Conservation (phyloP, 2,329 filamentous ascomycete species). For the Talaromyces sp. region DNA sequence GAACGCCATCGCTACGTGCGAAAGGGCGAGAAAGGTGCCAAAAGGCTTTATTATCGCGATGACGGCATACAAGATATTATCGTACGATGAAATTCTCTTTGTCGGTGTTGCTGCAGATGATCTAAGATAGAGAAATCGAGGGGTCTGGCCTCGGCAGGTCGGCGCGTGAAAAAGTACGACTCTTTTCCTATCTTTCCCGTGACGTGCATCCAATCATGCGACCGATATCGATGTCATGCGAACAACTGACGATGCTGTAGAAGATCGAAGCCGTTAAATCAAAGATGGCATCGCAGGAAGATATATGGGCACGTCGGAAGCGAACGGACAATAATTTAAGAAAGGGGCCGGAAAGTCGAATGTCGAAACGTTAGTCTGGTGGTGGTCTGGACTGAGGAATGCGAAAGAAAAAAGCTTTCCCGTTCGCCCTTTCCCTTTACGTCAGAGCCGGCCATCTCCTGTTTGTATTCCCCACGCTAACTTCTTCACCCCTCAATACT, state of each 20-base stretch:
- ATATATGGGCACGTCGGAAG: neutral
- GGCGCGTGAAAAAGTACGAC: conserved; percentile 10
- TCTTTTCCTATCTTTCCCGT: conserved; percentile 16
- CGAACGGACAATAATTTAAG: neutral
- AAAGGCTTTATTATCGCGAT: conserved; percentile 9
- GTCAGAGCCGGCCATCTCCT: conserved; percentile 7
- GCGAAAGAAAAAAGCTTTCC: conserved; percentile 13
- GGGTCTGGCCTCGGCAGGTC: conserved; percentile 4
- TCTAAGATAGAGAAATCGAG: neutral
- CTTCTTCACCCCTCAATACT: neutral
- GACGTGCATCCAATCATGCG: conserved; percentile 8
- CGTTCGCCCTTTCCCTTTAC: conserved; percentile 8
- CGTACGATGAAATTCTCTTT: conserved; percentile 4
- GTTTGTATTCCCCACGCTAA: neutral
- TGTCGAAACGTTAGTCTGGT: conserved; percentile 10
- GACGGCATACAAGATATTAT: conserved; percentile 6
- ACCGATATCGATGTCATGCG: conserved; percentile 3
- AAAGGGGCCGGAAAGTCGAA: conserved; percentile 8
- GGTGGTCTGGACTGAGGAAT: neutral
- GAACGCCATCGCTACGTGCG: conserved; percentile 72
- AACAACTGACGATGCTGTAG: neutral
- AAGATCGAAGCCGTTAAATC: neutral
- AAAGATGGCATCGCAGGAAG: neutral
- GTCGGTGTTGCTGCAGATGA: neutral
- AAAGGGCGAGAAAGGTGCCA: conserved; percentile 14